These are phyloP conservation scores for Thraustochytrium sp. DNA, from an alignment of 352 stramenopile genomes.

Conservation along the genomic window DNA sequence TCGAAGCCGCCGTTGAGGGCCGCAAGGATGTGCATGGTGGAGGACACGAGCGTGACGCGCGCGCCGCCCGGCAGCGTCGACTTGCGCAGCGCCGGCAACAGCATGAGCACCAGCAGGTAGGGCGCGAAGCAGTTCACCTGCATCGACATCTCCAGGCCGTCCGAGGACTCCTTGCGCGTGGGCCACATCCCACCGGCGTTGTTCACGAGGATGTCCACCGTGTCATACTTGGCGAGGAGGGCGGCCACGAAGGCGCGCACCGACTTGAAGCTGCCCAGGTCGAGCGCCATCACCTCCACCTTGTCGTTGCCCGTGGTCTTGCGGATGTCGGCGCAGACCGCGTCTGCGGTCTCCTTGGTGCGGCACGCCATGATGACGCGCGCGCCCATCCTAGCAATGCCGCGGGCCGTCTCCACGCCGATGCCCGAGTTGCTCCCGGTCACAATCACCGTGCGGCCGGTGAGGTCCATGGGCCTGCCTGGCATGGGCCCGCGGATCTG, in stretches of 20 bases:
- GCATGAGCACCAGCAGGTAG: not conserved
- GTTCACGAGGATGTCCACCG: slow-evolving; percentile 12
- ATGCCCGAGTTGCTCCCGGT: slow-evolving; percentile 64
- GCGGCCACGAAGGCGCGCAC: not conserved
- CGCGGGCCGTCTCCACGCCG: slow-evolving; percentile 57
- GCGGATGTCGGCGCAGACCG: slow-evolving; percentile 49
- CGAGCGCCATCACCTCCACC: not conserved
- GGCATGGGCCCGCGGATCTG: not conserved
- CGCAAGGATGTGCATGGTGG: slow-evolving; percentile 1
- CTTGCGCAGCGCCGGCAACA: not conserved
- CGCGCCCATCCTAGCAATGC: slow-evolving; percentile 53
- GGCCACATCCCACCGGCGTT: slow-evolving; percentile 23
- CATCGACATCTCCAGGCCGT: slow-evolving; percentile 30
- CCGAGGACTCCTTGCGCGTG: not conserved
- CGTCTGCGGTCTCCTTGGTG: slow-evolving; percentile 47
- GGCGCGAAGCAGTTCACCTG: slow-evolving; percentile 21
- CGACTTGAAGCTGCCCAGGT: slow-evolving; percentile 15
- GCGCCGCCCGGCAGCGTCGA: not conserved
- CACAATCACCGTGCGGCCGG: slow-evolving; percentile 52
- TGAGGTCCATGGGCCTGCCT: not conserved
- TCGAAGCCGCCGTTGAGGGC: not conserved
- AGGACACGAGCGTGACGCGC: slow-evolving; percentile 17
- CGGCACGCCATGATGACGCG: slow-evolving; percentile 59
- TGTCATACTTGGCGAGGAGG: not conserved
- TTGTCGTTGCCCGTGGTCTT: slow-evolving; percentile 10